phyloP scores from a whole-genome alignment of 257 asterid species.

The Jasminum sambac region DNA sequence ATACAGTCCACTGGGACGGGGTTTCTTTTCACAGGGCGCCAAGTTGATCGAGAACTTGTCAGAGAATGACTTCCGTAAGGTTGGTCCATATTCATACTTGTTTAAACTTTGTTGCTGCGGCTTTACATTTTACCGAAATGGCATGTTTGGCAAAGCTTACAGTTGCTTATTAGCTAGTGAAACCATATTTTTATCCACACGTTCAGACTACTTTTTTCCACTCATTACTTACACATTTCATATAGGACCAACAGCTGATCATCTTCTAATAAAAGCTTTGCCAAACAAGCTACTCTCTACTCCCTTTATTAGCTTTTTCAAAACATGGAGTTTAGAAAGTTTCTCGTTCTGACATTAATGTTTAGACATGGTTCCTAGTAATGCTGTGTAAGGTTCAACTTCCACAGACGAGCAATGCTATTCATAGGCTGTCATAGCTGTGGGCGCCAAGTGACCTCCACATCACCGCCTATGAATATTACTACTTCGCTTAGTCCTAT shows the following conservation, averaged over 20 bases:
- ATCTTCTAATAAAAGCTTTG: neutral
- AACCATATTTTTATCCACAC: too few relatives aligned
- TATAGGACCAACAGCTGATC: neutral
- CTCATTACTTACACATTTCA: neutral
- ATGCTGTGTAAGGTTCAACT: too few relatives aligned
- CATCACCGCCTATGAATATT: too few relatives aligned
- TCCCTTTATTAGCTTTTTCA: neutral
- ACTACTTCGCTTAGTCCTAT: too few relatives aligned
- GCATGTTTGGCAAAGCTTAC: neutral
- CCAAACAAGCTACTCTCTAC: neutral
- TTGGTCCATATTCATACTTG: neutral
- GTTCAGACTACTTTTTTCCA: neutral
- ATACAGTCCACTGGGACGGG: slow-evolving; percentile 23
- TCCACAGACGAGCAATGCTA: too few relatives aligned
- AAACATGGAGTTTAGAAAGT: neutral
- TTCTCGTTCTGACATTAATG: neutral
- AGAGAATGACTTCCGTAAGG: slow-evolving; percentile 8
- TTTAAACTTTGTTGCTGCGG: neutral
- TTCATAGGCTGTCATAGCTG: too few relatives aligned
- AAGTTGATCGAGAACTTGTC: slow-evolving; percentile 13
- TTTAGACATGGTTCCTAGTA: too few relatives aligned
- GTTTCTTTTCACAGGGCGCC: slow-evolving; percentile 20
- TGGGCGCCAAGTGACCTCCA: too few relatives aligned
- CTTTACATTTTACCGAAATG: neutral
- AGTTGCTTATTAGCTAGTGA: neutral